Evolutionary conservation across 331 rosid genomes (phyloP).

Genomic region (Rhamnella rubrinervis): DNA sequence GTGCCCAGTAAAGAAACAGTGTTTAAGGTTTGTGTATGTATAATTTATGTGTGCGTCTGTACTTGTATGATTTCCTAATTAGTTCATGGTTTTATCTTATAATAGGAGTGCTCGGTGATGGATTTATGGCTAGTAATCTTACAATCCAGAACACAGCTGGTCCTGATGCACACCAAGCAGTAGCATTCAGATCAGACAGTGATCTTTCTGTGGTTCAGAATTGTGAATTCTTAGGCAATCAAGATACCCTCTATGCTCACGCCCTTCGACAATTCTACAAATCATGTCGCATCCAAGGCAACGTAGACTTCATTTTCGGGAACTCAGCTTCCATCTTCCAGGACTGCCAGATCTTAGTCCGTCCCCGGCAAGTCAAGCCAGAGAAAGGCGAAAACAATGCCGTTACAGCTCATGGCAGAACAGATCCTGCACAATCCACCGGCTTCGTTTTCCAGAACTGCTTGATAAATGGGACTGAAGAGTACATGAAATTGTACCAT

Average conservation of each 20-base stretch:
- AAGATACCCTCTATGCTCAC: constrained; percentile 88
- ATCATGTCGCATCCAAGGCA: constrained; percentile 70
- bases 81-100: neutral
- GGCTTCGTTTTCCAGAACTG: constrained; percentile 86
- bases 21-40: too few species aligned
- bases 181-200: constrained; percentile 82
- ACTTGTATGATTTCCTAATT: neutral
- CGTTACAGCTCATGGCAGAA: constrained; percentile 82
- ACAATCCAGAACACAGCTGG: constrained; percentile 89
- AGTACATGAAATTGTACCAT: constrained; percentile 61
- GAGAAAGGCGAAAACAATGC: constrained; percentile 76
- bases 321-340: constrained; percentile 79
- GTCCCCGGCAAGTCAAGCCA: constrained; percentile 64
- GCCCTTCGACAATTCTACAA: constrained; percentile 81
- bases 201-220: constrained; percentile 63
- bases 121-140: constrained; percentile 82
- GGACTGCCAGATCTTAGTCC: constrained; percentile 55
- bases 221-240: constrained; percentile 82
- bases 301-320: constrained; percentile 91
- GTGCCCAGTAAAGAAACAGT: too few species aligned
- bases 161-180: constrained; percentile 88
- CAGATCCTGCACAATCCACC: constrained; percentile 76
- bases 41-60: too few species aligned
- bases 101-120: constrained; percentile 84
- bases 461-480: constrained; percentile 72